Percentiles rank a stretch among this genome's conserved stretches.
Evolutionary conservation across 2,329 filamentous ascomycete genomes (phyloP).

Genomic region (Neospermospora avenae): DNA sequence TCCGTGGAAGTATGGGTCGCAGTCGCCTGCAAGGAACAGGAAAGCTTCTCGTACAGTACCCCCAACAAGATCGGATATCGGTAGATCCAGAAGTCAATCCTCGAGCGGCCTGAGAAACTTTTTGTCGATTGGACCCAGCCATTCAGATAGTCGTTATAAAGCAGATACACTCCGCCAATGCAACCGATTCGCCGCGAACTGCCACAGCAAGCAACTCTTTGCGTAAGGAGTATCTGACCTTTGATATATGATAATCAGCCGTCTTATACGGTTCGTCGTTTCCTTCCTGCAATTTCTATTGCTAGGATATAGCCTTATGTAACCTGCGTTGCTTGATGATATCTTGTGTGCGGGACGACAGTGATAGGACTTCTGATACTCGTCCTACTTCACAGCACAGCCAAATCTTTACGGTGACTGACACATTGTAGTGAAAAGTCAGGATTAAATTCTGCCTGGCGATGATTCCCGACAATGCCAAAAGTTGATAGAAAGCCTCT

Average conservation of each 20-base stretch:
- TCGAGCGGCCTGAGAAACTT: background rate
- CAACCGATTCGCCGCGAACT: background rate
- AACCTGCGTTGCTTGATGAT: too few species aligned
- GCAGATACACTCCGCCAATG: background rate
- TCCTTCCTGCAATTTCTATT: slow-evolving; percentile 9
- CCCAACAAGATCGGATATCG: background rate
- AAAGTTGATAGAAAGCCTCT: too few species aligned
- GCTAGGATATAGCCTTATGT: background rate
- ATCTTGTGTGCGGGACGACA: too few species aligned
- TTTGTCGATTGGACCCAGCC: background rate
- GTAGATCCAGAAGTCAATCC: background rate
- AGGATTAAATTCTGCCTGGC: too few species aligned
- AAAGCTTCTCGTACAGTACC: slow-evolving; percentile 7
- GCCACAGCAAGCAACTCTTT: background rate
- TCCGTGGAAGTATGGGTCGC: background rate
- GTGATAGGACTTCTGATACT: slow-evolving; percentile 13
- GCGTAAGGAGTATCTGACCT: background rate
- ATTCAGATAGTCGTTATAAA: background rate
- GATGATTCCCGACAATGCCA: too few species aligned
- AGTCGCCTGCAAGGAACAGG: slow-evolving; percentile 14
- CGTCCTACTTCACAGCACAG: slow-evolving; percentile 15
- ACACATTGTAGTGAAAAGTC: too few species aligned
- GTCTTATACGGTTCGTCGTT: too few species aligned
- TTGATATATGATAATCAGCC: too few species aligned
- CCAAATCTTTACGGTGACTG: too few species aligned